Evolutionary conservation across 352 stramenopile species (phyloP).

Genomic region (Phytophthora nicotianae): DNA sequence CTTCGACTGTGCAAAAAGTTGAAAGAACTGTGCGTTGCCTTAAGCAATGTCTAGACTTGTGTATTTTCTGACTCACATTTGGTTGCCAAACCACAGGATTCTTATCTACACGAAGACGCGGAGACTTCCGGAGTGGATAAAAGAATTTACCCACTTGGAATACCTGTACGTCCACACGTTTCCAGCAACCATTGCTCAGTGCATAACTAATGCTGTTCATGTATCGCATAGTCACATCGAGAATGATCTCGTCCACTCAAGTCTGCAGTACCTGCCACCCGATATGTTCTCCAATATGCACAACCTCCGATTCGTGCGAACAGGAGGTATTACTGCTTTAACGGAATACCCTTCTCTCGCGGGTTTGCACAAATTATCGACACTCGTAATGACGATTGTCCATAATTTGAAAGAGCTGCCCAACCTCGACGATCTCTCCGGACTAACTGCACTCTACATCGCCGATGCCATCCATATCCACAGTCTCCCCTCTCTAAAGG

Average conservation of each 20-base stretch:
- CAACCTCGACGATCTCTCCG: conserved; percentile 32
- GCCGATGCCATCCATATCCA: conserved; percentile 35
- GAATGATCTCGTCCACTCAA: conserved; percentile 40
- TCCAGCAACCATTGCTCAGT: not conserved
- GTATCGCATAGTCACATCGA: conserved; percentile 25
- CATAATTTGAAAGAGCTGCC: conserved; percentile 34
- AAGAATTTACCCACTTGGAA: conserved; percentile 34
- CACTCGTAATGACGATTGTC: conserved; percentile 31
- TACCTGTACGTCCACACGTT: conserved; percentile 37
- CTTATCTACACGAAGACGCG: conserved; percentile 40
- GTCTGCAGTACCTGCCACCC: conserved; percentile 31
- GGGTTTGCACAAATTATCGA: conserved; percentile 38
- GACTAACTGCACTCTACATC: conserved; percentile 30
- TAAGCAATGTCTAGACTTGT: not conserved
- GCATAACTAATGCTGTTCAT: not conserved
- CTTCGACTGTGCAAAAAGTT: conserved; percentile 30
- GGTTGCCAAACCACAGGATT: not conserved
- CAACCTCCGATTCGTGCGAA: conserved; percentile 45
- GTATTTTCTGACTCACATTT: not conserved
- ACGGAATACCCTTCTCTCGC: conserved; percentile 41
- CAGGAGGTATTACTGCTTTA: conserved; percentile 30
- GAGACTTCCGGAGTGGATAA: conserved; percentile 36
- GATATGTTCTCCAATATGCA: conserved; percentile 48
- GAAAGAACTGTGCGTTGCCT: conserved; percentile 35
- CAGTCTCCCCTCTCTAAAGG: conserved; percentile 26